A percentile compares a stretch with the other conserved stretches of the same genome.
Evolutionary conservation across 768 basidiomycete species (phyloP).

Genomic region (button mushroom (Agaricus bisporus)): DNA sequence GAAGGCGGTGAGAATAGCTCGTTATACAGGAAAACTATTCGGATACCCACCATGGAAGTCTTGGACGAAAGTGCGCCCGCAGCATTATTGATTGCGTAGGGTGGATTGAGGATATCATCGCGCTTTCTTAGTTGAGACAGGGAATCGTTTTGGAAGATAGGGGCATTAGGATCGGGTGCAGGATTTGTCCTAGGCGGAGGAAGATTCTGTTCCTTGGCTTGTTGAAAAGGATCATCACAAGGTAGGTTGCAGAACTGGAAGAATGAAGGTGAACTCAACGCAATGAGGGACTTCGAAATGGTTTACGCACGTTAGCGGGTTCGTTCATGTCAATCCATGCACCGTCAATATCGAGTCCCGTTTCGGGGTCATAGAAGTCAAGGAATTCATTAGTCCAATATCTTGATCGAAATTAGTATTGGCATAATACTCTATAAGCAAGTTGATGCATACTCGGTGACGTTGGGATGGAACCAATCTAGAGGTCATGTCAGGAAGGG

Average conservation of each 20-base stretch:
- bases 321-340: constrained; percentile 79
- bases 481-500: neutral
- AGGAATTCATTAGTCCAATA: constrained; percentile 62
- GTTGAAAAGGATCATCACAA: constrained; percentile 53
- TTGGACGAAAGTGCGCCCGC: constrained; percentile 45
- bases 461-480: constrained; percentile 59
- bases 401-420: constrained; percentile 19
- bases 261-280: neutral
- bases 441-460: constrained; percentile 34
- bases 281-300: neutral
- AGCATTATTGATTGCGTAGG: constrained; percentile 55
- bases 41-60: constrained; percentile 44
- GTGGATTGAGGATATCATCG: constrained; percentile 40
- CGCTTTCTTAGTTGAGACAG: constrained; percentile 15
- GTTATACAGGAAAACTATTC: neutral
- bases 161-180: constrained; percentile 46
- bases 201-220: constrained; percentile 44
- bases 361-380: constrained; percentile 45
- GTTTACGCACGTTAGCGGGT: constrained; percentile 48
- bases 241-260: constrained; percentile 57
- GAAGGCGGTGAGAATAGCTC: neutral
- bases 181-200: constrained; percentile 46
- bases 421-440: neutral
- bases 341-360: constrained; percentile 61
- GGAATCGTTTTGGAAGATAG: constrained; percentile 35